Evolutionary conservation across 306 rosid genomes (phyloP).

Genomic region (Cucumis melo): DNA sequence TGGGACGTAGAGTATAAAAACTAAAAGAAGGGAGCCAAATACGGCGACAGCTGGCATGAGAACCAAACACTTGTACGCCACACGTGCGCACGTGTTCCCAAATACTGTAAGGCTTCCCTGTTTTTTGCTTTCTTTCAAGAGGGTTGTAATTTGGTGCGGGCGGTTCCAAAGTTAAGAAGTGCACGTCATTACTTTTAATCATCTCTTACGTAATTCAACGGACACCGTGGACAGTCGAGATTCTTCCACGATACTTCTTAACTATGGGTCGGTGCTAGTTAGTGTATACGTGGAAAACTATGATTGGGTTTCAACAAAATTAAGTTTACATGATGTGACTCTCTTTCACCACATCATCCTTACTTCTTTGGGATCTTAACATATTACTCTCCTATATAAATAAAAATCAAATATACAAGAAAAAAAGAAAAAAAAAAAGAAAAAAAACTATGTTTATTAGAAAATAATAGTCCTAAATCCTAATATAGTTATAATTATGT

Average conservation of each 20-base stretch:
- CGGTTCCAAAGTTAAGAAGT: not conserved
- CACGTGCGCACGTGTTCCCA: constrained; percentile 10
- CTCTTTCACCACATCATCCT: not conserved
- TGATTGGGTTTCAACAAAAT: not conserved
- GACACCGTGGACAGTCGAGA: not conserved
- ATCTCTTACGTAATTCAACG: not conserved
- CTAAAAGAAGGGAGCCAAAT: not conserved
- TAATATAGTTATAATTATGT: too few species aligned
- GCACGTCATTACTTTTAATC: not conserved
- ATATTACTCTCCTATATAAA: too few species aligned
- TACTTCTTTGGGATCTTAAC: not conserved
- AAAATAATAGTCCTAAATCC: too few species aligned
- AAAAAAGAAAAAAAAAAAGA: too few species aligned
- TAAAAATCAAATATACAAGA: too few species aligned
- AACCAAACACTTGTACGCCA: not conserved
- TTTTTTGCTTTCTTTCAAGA: not conserved
- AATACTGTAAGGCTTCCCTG: not conserved
- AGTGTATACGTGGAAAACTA: not conserved
- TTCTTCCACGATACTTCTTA: not conserved
- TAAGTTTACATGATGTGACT: too few species aligned
- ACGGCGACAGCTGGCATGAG: not conserved
- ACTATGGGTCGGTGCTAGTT: not conserved
- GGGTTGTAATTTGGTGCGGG: not conserved
- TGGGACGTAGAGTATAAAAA: too few species aligned
- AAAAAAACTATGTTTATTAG: too few species aligned